Base-by-base conservation (phyloP, 2,329 filamentous ascomycete genomes). In the Graphilbum fragrans region DNA sequence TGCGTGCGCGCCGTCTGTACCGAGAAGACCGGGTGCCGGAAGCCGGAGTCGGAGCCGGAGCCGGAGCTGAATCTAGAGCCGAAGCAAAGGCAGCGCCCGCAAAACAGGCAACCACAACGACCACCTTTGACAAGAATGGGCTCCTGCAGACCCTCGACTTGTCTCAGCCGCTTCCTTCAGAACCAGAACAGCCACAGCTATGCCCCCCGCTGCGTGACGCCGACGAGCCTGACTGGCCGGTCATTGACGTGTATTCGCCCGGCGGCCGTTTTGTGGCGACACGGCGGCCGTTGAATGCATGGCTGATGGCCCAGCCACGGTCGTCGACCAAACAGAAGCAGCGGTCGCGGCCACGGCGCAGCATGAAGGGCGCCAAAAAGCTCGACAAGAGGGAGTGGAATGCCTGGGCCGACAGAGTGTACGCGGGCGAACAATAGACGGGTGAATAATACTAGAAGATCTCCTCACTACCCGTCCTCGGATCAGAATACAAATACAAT, bases 201-300 rank as follows among this genome's bases (percentile, higher is more conserved):
- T 6, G 17, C 10, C 31, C 4, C 14, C 18, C 20, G 12, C 20
- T 17, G 32, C n/a, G 12, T 37, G 20, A 29, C 14, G 46, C 44
- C 39, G 21, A 45, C 44, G 58, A 66, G 50, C 57, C 58, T 1
- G 59, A 63, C 19, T 78, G 77, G 66, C 86, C 86, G 0, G 67
- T 78, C 10, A 72, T 98, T 7, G 88, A 96, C 50, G 77, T 96
- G 0, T 95, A 82, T 53, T 83, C 74, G 22, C 92, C 92, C 0
- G 72, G 86, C 44, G 92, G 92, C n/a, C 79, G 77, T 52, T 92
- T 83, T 51, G 67, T 96, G 23, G 80, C 71, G 1, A 62, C 65
- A 10, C 68, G 86, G 29, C 58, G 56, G 49, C 82, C 84, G 2
- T 78, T 93, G 67, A 78, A 82, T 51, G 84, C 77, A 7, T 87